Conservation (phyloP, 345 rosid genomes). For the Excoecaria cochinchinensis region DNA sequence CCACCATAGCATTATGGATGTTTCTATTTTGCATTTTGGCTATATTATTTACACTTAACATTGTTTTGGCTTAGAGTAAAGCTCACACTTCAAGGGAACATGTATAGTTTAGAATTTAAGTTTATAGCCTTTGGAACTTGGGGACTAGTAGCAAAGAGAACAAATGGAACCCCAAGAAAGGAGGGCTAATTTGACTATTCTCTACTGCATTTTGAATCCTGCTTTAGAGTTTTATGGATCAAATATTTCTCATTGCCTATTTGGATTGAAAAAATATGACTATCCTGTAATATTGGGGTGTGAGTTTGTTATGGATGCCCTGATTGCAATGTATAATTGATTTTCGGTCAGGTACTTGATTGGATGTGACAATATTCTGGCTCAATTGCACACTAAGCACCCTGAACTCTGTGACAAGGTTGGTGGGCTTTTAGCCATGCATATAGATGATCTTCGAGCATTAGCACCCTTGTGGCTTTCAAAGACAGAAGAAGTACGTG, state of each 20-base stretch:
- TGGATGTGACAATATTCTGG: constrained; percentile 90
- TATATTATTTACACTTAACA: constrained; percentile 11
- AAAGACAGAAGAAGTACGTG: constrained; percentile 96
- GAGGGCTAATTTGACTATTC: background rate
- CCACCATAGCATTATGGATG: background rate
- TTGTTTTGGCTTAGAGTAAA: background rate
- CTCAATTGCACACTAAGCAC: constrained; percentile 74
- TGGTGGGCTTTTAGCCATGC: constrained; percentile 98
- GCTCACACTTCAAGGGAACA: background rate
- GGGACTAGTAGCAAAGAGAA: background rate
- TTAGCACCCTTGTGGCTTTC: constrained; percentile 95
- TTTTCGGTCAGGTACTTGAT: constrained; percentile 65
- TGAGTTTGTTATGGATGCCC: background rate
- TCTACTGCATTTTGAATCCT: constrained; percentile 3
- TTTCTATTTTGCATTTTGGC: background rate
- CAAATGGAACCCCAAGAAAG: background rate
- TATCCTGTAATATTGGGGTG: background rate
- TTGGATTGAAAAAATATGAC: constrained; percentile 2
- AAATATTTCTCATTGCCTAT: background rate
- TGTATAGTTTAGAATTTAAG: constrained; percentile 7
- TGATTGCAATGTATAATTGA: background rate
- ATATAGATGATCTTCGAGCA: constrained; percentile 86
- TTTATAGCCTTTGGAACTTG: background rate
- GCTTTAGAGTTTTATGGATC: background rate
- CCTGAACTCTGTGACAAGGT: constrained; percentile 92